Evolutionary conservation across 805 yeast genomes (phyloP).

Genomic region (Ogataea kodamae): DNA sequence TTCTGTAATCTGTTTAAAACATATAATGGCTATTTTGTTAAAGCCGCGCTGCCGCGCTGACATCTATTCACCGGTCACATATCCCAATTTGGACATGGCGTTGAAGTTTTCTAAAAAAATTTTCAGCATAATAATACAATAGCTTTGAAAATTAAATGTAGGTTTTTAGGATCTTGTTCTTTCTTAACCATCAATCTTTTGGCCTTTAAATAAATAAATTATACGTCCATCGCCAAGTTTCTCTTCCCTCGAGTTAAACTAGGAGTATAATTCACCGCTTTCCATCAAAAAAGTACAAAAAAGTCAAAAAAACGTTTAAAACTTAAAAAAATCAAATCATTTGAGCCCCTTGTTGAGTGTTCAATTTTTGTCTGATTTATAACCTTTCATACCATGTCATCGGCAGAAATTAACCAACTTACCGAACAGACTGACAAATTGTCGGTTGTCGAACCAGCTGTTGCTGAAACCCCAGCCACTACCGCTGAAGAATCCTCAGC

Average conservation of each 20-base stretch:
- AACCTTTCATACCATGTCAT: conserved; percentile 26
- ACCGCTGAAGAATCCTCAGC: conserved; percentile 33
- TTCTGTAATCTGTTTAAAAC: too few species aligned
- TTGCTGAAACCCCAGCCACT: conserved; percentile 30
- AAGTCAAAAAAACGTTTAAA: conserved; percentile 17
- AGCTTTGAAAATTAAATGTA: conserved; percentile 6
- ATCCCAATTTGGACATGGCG: conserved; percentile 12
- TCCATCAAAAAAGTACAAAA: conserved; percentile 18
- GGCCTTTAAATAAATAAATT: conserved; percentile 11
- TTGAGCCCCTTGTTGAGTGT: conserved; percentile 11
- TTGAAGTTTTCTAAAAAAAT: conserved; percentile 9
- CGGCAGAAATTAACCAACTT: conserved; percentile 34
- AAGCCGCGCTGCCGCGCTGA: conserved; percentile 3
- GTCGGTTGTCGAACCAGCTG: conserved; percentile 31
- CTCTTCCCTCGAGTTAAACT: conserved; percentile 11
- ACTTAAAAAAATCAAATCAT: conserved; percentile 18
- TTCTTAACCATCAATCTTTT: conserved; percentile 11
- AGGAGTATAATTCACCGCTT: conserved; percentile 17
- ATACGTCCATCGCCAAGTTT: conserved; percentile 18
- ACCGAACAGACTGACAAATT: conserved; percentile 35
- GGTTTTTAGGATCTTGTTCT: conserved; percentile 15
- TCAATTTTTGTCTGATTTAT: conserved; percentile 12
- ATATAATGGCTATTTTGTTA: too few species aligned
- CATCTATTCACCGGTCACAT: conserved; percentile 12
- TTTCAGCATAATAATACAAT: conserved; percentile 10